Base-by-base conservation (phyloP, 331 rosid genomes). In the Quercus phellos region DNA sequence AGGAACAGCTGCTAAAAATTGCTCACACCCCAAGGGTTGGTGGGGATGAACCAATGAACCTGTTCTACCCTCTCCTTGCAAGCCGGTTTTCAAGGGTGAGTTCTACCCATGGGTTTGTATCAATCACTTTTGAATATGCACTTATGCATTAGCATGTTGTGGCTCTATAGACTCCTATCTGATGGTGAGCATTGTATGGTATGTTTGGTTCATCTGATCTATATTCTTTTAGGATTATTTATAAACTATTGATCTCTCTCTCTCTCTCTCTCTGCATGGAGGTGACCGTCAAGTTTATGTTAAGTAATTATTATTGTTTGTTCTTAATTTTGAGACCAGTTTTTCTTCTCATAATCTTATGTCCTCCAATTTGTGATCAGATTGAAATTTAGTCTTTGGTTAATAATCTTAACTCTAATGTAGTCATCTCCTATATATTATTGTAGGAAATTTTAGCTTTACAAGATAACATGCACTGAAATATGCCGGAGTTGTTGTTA, bases 401-500 rank as follows among this genome's bases (percentile, higher is more conserved):
- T 59, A 77, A 22, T 59, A 30, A 56, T 61, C 56, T 19, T n/a
- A 10, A 18, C 58, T 26, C 75, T 76, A 30, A 75, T 27, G 14
- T 55, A 56, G 32, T 54, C 53, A 55, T 50, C 30, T 22, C 35
- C 55, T 64, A 58, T n/a, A n/a, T n/a, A n/a, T 38, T 64, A 68
- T 55, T 76, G 84, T 85, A 94, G 97, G 98, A 63, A 94, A 94
- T 79, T 94, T 94, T 75, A 82, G 94, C 88, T 89, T 63, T 80
- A 76, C 88, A 1, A 97, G 93, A 76, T 92, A 81, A 79, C 17
- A 89, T 81, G 73, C 98, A 3, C 97, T 90, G 53, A 91, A 94
- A 83, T 94, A 88, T 89, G 99, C 89, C 75, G 94, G 98, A 72
- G 99, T 97, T 56, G 97, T 89, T 51, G 99, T 96, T 43, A 94